Base-by-base conservation (phyloP, 805 yeast species). In the Saccharomycopsis guyanensis region DNA sequence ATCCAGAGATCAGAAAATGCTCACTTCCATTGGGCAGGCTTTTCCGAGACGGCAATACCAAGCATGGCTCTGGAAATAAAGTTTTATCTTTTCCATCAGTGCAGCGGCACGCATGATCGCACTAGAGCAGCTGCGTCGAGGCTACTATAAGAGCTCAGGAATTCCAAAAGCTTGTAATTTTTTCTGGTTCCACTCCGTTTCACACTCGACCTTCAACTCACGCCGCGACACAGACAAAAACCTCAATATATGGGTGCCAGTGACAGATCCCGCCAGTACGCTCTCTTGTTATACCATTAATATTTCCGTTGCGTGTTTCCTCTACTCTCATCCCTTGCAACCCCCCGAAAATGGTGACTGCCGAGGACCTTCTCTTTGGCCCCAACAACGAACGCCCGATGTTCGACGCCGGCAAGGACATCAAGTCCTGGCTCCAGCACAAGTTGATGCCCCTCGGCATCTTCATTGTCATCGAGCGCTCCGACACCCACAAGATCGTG, bases 401-500 rank as follows among this genome's bases (percentile, higher is more conserved):
- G 31, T 51, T 51, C 29, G 45, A 48, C 20, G 49, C 43, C 31
- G 29, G 53, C 19, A 34, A 36, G 8, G 41, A 49, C 27, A 51
- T 51, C 40, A 49, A 49, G 35, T 37, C 54, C 5, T 51, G 54
- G 53, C 40, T 51, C 20, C 54, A 51, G 35, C 40, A 44, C 10
- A 33, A 37, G 16, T 40, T 51, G 27, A 13, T 51, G 6, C 54
- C 54, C 8, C 38, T 51, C 12, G 54, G 54, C 12, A 51, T 51
- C 19, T 35, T 51, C n/a, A 49, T 51, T 24, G 65, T 62, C 4
- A 60, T 63, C 50, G 66, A 61, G 43, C 55, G 66, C 51, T 58
- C 63, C 1, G 65, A 61, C 42, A 51, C 57, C 2, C 51, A 60
- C 15, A 60, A 61, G 45, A 59, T 61, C 16, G 62, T 62, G 7